A percentile compares a stretch with the other conserved stretches of the same genome.
These are phyloP conservation scores for Talaromyces pinophilus DNA, from an alignment of 2,329 filamentous ascomycete genomes.

Conservation along the genomic window DNA sequence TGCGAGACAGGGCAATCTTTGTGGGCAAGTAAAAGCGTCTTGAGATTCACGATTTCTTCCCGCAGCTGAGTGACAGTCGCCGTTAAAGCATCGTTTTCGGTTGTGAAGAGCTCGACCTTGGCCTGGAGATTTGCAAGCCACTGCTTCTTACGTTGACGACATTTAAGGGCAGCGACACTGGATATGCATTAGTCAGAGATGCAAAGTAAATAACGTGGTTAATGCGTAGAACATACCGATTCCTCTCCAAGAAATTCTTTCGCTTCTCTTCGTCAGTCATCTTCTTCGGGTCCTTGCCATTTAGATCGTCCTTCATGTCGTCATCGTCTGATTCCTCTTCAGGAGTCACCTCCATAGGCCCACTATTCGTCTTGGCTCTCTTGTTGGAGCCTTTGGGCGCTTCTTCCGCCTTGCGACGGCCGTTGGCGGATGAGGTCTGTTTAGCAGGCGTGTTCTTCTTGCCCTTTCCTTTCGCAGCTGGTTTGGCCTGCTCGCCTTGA, in stretches of 20 bases:
- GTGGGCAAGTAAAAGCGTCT: constrained; percentile 87
- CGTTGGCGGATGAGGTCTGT: constrained; percentile 55
- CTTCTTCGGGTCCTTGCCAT: constrained; percentile 66
- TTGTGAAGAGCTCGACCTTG: constrained; percentile 91
- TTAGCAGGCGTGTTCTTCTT: constrained; percentile 64
- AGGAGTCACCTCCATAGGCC: constrained; percentile 41
- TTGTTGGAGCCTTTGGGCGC: constrained; percentile 69
- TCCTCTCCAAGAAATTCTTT: constrained; percentile 95
- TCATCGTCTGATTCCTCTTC: constrained; percentile 57
- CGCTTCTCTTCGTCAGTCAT: constrained; percentile 99
- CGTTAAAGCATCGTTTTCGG: constrained; percentile 85
- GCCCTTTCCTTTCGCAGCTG: constrained; percentile 65
- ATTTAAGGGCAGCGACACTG: constrained; percentile 94
- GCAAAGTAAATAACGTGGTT: not conserved
- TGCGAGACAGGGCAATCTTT: constrained; percentile 95
- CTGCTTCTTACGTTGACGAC: constrained; percentile 97
- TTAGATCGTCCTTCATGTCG: constrained; percentile 54
- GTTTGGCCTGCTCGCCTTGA: constrained; percentile 66
- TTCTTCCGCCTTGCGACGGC: constrained; percentile 78
- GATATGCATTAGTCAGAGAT: constrained; percentile 2
- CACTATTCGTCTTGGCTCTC: constrained; percentile 65
- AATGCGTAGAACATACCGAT: constrained; percentile 66
- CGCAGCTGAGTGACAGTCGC: constrained; percentile 79
- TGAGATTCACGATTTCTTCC: constrained; percentile 92
- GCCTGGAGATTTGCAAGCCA: constrained; percentile 93